Evolutionary conservation across 257 asterid genomes (phyloP), one percentile per base, ranked within the genome.

Genomic region (Plectranthus barbatus): DNA sequence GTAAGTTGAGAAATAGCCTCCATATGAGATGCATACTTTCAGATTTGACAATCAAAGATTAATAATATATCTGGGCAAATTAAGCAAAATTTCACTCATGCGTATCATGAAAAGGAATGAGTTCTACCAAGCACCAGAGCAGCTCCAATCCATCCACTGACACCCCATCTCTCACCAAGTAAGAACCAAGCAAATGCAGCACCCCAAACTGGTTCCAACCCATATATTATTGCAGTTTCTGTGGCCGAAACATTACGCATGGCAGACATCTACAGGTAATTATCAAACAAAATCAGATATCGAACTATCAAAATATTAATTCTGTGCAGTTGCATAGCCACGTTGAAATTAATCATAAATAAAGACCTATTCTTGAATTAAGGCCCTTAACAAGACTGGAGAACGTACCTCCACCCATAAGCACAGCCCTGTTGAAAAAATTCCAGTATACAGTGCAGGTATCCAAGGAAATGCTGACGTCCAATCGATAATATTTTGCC

Each of bases 121-220:
- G 56, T 21, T 54, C 48, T 87, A 87, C 95, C 91, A 56, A 87
- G 82, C 46, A 87, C 85, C 64, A 87, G 78, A 68, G 85, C 84
- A 57, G 94, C 94, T 56, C 95, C 94, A 64, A 85, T 77, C 95
- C 95, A 87, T 55, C 94, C 94, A 60, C 39, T 66, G 55, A 80
- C 6, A 42, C 88, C 96, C 96, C 96, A 87, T 70, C 96, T 83
- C 81, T 87, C 96, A 46, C 94, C 96, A 56, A 87, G 96, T 31
- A 85, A 80, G 65, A 81, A 78, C 94, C 96, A 87, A 42, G 96
- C 96, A 73, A 87, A 85, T 74, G 85, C 89, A 54, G 94, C 94
- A 63, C 95, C 91, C 95, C 94, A 85, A 40, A 87, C 79, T 20
- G 94, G 95, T 72, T 87, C 95, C 79, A 87, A 55, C 36, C 94